These are phyloP conservation scores for Acanthamoeba royreba DNA, from an alignment of 208 protist genomes.

Conservation along the genomic window DNA sequence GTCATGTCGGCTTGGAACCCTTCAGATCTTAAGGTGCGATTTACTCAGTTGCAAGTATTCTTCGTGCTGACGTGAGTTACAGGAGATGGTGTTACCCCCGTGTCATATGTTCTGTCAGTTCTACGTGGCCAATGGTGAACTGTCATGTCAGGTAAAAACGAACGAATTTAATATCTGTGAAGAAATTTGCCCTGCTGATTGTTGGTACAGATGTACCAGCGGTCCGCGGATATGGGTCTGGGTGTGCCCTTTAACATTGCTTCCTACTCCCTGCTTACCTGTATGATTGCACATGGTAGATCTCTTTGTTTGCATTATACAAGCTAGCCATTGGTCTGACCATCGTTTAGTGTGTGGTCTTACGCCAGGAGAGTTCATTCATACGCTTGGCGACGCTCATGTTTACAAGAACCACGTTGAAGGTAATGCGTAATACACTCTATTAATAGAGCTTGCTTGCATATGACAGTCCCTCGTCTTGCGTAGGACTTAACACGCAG, in stretches of 20 bases:
- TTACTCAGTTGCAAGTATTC: not conserved
- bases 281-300: slow-evolving; percentile 64
- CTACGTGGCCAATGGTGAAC: slow-evolving; percentile 92
- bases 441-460: no score
- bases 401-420: slow-evolving; percentile 98
- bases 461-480: no score
- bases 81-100: slow-evolving; percentile 96
- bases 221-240: slow-evolving; percentile 86
- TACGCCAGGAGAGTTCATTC: slow-evolving; percentile 94
- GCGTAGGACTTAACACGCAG: no score
- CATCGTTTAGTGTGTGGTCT: slow-evolving; percentile 84
- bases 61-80: no score
- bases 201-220: slow-evolving; percentile 84
- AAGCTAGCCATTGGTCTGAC: not conserved
- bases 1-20: slow-evolving; percentile 98
- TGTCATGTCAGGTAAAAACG: slow-evolving; percentile 94
- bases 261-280: slow-evolving; percentile 93
- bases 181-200: no score
- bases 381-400: slow-evolving; percentile 96
- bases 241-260: slow-evolving; percentile 99
- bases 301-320: not conserved
- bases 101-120: slow-evolving; percentile 98
- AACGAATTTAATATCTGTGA: no score
- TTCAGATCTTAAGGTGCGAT: slow-evolving; percentile 54
- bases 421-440: not conserved